Evolutionary conservation across 1,139 yeast species (phyloP).

Genomic region (Suhomyces taliae): DNA sequence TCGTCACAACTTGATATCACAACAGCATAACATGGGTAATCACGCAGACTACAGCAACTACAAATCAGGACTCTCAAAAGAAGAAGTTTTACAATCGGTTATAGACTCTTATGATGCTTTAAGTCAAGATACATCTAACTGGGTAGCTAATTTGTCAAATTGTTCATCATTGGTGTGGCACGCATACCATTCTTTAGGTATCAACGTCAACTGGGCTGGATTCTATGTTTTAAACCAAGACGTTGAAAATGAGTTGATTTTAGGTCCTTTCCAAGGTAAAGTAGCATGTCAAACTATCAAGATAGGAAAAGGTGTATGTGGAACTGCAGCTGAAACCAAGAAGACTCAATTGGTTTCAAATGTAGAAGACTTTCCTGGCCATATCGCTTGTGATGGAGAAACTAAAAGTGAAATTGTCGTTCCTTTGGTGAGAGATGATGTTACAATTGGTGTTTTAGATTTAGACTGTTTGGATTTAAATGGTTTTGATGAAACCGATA

Average conservation of each 20-base stretch:
- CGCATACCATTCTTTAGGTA: slow-evolving; percentile 63
- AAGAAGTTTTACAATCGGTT: slow-evolving; percentile 60
- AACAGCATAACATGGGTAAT: slow-evolving; percentile 14
- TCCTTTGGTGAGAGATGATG: slow-evolving; percentile 57
- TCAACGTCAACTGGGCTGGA: slow-evolving; percentile 88
- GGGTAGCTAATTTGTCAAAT: slow-evolving; percentile 89
- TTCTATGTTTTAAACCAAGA: slow-evolving; percentile 60
- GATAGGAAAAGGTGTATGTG: slow-evolving; percentile 89
- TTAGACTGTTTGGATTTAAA: slow-evolving; percentile 67
- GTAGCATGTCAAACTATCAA: slow-evolving; percentile 88
- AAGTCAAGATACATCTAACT: slow-evolving; percentile 60
- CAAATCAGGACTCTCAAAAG: slow-evolving; percentile 34
- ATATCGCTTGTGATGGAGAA: slow-evolving; percentile 96
- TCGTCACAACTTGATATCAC: no score
- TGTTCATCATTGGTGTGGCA: slow-evolving; percentile 87
- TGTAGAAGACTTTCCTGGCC: slow-evolving; percentile 82
- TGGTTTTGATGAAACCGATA: slow-evolving; percentile 71
- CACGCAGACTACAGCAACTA: slow-evolving; percentile 73
- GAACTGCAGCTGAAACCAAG: slow-evolving; percentile 64
- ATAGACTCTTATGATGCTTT: slow-evolving; percentile 67
- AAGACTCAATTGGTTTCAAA: slow-evolving; percentile 73
- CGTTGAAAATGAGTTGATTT: slow-evolving; percentile 48
- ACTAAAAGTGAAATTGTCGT: slow-evolving; percentile 92
- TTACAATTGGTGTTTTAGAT: slow-evolving; percentile 75
- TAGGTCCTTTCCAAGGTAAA: slow-evolving; percentile 96